Percentiles rank a stretch among this genome's conserved stretches.
Evolutionary conservation across 768 basidiomycete species (phyloP).

Genomic region (Mycena galericulata): DNA sequence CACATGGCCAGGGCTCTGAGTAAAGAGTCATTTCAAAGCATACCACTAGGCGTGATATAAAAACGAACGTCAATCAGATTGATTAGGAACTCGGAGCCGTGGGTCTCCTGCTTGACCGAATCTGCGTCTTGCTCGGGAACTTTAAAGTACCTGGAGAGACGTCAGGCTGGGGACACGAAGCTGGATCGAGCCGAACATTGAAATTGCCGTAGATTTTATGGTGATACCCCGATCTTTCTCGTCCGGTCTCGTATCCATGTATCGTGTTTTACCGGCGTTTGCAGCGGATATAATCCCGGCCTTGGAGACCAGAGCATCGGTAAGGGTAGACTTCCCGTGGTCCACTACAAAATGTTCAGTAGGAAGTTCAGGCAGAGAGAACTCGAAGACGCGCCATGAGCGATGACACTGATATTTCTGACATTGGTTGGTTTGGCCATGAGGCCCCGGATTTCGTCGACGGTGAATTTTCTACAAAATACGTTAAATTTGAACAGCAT

Average conservation of each 20-base stretch:
- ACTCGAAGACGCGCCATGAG: constrained; percentile 72
- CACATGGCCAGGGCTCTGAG: constrained; percentile 97
- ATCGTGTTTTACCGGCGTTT: constrained; percentile 95
- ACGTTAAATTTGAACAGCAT: not conserved
- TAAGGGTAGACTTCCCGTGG: constrained; percentile 99
- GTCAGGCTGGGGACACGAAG: not conserved
- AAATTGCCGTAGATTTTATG: constrained; percentile 99
- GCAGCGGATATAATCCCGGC: constrained; percentile 96
- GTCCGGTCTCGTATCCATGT: constrained; percentile 96
- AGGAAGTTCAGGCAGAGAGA: not conserved
- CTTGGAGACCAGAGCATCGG: constrained; percentile 98
- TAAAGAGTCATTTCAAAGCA: no score
- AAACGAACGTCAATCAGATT: not conserved
- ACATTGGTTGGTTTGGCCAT: constrained; percentile 94
- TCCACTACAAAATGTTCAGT: constrained; percentile 72
- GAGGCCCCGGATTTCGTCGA: constrained; percentile 84
- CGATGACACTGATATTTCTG: constrained; percentile 57
- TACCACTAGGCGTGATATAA: not conserved
- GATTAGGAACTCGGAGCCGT: constrained; percentile 82
- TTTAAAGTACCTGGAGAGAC: constrained; percentile 87
- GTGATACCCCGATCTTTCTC: constrained; percentile 99
- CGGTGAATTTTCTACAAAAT: constrained; percentile 22
- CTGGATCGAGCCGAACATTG: constrained; percentile 42
- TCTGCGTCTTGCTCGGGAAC: constrained; percentile 87
- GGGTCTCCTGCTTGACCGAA: constrained; percentile 92